Percentiles rank a stretch among this genome's conserved stretches.
These are phyloP conservation scores for Apiospora aurea DNA, from an alignment of 2,329 filamentous ascomycete species.

Conservation along the genomic window DNA sequence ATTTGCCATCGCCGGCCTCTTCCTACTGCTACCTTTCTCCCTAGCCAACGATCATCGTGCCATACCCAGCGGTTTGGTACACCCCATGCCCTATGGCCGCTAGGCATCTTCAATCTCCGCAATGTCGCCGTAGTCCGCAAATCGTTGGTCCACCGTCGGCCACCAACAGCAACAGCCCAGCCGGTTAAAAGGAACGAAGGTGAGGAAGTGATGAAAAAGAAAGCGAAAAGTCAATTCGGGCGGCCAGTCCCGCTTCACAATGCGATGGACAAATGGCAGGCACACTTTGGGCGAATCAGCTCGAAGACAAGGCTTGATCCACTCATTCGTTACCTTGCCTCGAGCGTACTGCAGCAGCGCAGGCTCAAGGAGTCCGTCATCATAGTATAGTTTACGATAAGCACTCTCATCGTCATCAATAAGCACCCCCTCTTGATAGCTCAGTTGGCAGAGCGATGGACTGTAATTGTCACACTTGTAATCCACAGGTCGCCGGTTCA, in stretches of 20 bases:
- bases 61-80: constrained; percentile 14
- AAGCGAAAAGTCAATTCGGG: background rate
- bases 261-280: background rate
- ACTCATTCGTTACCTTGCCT: background rate
- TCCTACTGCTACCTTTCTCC: background rate
- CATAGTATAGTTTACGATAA: background rate
- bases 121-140: background rate
- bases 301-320: background rate
- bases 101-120: constrained; percentile 4
- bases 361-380: too few species aligned
- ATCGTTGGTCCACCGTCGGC: background rate
- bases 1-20: background rate
- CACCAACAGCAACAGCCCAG: constrained; percentile 9
- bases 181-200: background rate
- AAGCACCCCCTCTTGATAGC: background rate
- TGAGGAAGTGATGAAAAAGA: background rate
- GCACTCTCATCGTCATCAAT: background rate
- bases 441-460: constrained; percentile 22
- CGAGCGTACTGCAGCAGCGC: background rate
- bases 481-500: constrained; percentile 22
- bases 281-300: background rate
- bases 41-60: background rate
- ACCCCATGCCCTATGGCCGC: background rate
- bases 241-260: background rate
- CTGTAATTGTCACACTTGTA: constrained; percentile 10